Base-by-base conservation (phyloP, 352 stramenopile species). In the Globisporangium acanthophoron region DNA sequence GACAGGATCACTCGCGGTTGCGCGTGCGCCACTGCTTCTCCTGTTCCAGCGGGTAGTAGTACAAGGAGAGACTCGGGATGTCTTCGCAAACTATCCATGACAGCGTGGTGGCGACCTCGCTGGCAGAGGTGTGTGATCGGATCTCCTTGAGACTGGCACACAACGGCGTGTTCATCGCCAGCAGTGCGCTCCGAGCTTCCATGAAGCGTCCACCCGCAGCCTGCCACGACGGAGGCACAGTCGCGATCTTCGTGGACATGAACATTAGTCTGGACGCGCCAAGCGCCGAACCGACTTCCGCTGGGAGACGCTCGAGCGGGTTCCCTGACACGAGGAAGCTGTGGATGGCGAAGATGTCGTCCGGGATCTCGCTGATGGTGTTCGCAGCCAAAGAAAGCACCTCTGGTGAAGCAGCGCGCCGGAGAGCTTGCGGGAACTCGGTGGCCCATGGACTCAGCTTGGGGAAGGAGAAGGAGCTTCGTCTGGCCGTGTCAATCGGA, bases 281-380 rank as follows among this genome's bases (percentile, higher is more conserved):
- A 11, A 29, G 15, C 15, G 13, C 29, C 7, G 24, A 39, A 1
- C 52, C 52, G 6, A 59, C 33, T 11, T 29, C 29, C 16, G 37
- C 45, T 37, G 59, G 59, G 3, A 60, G 39, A 9, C 13, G 31
- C 46, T 40, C 18, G 15, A 65, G 48, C 29, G 59, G 52, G 40
- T 65, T 65, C 29, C 59, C 52, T 3, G 45, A 51, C 1, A 65
- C n/a, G 40, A 50, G 39, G 16, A 65, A 43, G 46, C 56, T 52
- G 37, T 56, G 54, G 15, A n/a, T 16, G 11, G 7, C 37, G 29
- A 51, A 51, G 37, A 43, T 7, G 40, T 49, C 29, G 43, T 52
- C 24, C 12, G 37, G 43, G 11, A 51, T 2, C 53, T 11, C 18
- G 16, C 15, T 31, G 16, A 41, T 40, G 9, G 21, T 2, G 24